These are phyloP conservation scores for Diaporthe citrichinensis DNA, from an alignment of 2,329 filamentous ascomycete species.

Conservation along the genomic window DNA sequence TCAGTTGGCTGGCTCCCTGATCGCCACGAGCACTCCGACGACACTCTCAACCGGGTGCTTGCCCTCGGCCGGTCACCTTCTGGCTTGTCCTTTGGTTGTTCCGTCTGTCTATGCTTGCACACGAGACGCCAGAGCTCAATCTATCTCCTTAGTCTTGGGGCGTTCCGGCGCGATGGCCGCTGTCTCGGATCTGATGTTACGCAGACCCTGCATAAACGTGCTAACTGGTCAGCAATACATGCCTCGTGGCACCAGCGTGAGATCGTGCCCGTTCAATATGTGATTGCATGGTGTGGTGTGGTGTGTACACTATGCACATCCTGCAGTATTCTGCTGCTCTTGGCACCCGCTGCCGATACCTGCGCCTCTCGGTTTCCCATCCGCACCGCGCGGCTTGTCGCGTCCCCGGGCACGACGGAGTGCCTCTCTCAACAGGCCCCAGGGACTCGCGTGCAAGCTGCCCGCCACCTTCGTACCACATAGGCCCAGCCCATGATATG, in stretches of 20 bases:
- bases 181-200: conserved; percentile 32
- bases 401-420: conserved; percentile 8
- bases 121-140: not conserved
- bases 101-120: not conserved
- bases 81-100: not conserved
- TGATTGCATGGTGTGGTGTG: not conserved
- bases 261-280: conserved; percentile 1
- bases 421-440: not conserved
- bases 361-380: not conserved
- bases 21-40: not conserved
- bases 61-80: not conserved
- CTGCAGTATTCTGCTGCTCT: not conserved
- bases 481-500: not conserved
- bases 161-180: conserved; percentile 4
- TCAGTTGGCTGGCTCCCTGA: not conserved
- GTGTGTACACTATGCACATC: not conserved
- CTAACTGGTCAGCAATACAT: conserved; percentile 10
- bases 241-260: conserved; percentile 24
- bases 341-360: not conserved
- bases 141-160: not conserved
- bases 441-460: not conserved
- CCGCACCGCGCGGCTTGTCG: not conserved
- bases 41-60: not conserved
- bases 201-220: conserved; percentile 21
- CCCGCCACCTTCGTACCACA: not conserved